Evolutionary conservation across 345 rosid species (phyloP).

Genomic region (Hevea brasiliensis): DNA sequence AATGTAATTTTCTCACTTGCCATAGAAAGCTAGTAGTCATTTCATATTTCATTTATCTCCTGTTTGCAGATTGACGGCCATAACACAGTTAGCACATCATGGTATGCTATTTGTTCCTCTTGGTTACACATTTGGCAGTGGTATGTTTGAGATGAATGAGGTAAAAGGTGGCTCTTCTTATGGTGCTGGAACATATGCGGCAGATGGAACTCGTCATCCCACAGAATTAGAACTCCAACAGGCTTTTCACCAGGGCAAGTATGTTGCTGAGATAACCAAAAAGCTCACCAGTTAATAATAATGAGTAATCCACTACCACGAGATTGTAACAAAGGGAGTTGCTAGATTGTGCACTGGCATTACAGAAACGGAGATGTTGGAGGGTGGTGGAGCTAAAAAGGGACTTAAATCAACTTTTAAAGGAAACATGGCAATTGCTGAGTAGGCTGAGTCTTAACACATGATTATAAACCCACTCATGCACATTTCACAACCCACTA

Average conservation of each 20-base stretch:
- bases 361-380: neutral
- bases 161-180: constrained; percentile 92
- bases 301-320: neutral
- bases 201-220: constrained; percentile 76
- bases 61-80: constrained; percentile 65
- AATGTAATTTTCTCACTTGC: neutral
- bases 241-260: constrained; percentile 83
- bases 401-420: too few species aligned
- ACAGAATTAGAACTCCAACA: constrained; percentile 77
- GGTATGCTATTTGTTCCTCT: constrained; percentile 90
- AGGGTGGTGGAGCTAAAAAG: too few species aligned
- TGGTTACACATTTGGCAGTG: constrained; percentile 79
- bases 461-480: too few species aligned
- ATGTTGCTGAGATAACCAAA: constrained; percentile 75
- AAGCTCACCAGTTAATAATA: constrained; percentile 46
- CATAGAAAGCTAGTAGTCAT: neutral
- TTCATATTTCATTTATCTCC: neutral
- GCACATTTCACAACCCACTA: too few species aligned
- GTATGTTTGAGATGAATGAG: constrained; percentile 88
- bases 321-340: neutral
- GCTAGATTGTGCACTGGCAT: neutral
- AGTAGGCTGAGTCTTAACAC: too few species aligned
- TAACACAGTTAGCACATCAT: constrained; percentile 85
- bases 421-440: too few species aligned
- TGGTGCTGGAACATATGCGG: constrained; percentile 93